Evolutionary conservation across 257 asterid species (phyloP).

Genomic region (Ballota nigra): DNA sequence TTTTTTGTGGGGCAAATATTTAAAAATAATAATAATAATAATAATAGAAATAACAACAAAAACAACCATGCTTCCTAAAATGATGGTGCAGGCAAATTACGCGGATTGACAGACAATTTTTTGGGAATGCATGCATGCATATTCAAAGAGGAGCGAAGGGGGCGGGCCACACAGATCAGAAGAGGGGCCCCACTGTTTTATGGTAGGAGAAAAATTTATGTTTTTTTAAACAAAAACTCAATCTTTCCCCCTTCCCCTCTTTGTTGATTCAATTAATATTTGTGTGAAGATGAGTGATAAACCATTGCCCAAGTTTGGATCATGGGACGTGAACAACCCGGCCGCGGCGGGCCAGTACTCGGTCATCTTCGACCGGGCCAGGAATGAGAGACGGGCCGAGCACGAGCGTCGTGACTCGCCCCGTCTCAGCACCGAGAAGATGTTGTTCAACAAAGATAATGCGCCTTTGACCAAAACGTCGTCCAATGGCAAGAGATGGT

Average conservation of each 20-base stretch:
- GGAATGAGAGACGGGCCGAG: constrained; percentile 34
- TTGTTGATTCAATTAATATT: constrained; percentile 13
- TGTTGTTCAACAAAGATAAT: constrained; percentile 14
- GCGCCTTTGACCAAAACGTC: constrained; percentile 15
- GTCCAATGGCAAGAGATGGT: constrained; percentile 33
- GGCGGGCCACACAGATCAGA: not conserved
- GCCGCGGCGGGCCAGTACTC: constrained; percentile 43
- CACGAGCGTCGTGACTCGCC: constrained; percentile 25
- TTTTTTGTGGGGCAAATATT: too few relatives aligned
- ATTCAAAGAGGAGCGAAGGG: constrained; percentile 6
- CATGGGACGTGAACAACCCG: constrained; percentile 52
- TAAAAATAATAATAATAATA: too few relatives aligned
- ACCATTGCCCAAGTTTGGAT: constrained; percentile 48
- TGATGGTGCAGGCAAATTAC: not conserved
- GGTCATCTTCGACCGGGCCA: constrained; percentile 45
- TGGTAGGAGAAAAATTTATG: not conserved
- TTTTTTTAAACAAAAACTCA: not conserved
- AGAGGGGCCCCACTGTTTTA: constrained; percentile 8
- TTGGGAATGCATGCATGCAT: not conserved
- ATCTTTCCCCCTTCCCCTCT: not conserved
- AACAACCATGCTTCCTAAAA: constrained; percentile 1
- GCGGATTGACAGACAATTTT: constrained; percentile 6
- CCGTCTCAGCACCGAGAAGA: constrained; percentile 17
- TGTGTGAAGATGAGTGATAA: constrained; percentile 33
- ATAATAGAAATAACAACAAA: too few relatives aligned